A percentile compares a stretch with the other conserved stretches of the same genome.
phyloP scores from a whole-genome alignment of 2,329 filamentous ascomycete species.

The Calonectria crousiana region DNA sequence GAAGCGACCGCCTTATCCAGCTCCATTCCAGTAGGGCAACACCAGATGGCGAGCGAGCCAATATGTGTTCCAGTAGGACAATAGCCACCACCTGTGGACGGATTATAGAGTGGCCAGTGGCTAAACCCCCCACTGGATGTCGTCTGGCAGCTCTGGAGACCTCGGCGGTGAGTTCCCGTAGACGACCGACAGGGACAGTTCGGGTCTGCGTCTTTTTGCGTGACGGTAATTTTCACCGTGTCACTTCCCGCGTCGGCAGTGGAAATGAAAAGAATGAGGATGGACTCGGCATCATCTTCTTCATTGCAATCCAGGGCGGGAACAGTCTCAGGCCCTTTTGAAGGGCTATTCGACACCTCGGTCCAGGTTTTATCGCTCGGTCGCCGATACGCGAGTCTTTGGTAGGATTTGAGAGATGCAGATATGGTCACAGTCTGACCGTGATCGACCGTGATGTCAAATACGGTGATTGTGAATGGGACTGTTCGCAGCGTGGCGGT shows the following conservation, averaged over 20 bases:
- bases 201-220: not conserved
- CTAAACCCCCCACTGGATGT: constrained; percentile 26
- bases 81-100: not conserved
- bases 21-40: constrained; percentile 28
- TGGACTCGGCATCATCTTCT: not conserved
- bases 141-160: not conserved
- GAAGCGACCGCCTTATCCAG: constrained; percentile 7
- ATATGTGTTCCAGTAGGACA: constrained; percentile 26
- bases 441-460: constrained; percentile 2
- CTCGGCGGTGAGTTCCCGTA: not conserved
- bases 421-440: constrained; percentile 13
- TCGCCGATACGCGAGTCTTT: constrained; percentile 26
- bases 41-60: constrained; percentile 14
- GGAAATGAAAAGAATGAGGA: constrained; percentile 24
- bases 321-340: not conserved
- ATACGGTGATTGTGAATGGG: constrained; percentile 28
- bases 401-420: constrained; percentile 12
- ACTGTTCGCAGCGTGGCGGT: constrained; percentile 17
- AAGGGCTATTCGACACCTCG: constrained; percentile 12
- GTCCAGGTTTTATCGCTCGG: constrained; percentile 12
- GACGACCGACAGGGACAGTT: not conserved
- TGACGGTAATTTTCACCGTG: constrained; percentile 10
- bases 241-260: constrained; percentile 13
- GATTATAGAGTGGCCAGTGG: constrained; percentile 12
- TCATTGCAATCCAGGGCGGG: constrained; percentile 18